Base-by-base conservation (phyloP, 208 protist genomes). In the Crithidia thermophila region DNA sequence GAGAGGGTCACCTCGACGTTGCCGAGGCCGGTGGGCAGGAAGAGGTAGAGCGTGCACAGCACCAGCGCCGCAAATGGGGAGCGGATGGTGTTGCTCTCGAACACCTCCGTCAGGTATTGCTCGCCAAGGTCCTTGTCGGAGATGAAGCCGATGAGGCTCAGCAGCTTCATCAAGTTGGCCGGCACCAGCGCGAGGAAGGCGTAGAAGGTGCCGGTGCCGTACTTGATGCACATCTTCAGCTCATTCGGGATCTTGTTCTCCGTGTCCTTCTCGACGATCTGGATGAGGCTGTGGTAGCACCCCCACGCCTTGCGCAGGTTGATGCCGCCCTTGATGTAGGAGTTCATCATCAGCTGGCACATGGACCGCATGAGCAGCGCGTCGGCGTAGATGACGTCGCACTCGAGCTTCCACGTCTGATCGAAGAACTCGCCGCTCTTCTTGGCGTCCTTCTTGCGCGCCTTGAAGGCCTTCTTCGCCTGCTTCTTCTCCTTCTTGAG, bases 301-400 rank as follows among this genome's bases (percentile, higher is more conserved):
- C 91, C 91, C 89, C 91, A 97, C 43, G 91, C 78, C 72, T 88
- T 91, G 60, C 91, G 88, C 39, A 97, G 75, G 68, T 97, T 97
- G 60, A 97, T 84, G 47, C 79, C 91, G 43, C 91, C 91, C 67
- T 93, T 92, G 27, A 97, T 68, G 64, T 94, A 97, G 16, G 85
- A 90, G 72, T 97, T 97, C 88, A 92, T 93, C 89, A 94, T 93
- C 27, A 97, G 77, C 80, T 97, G 91, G 20, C 61, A 55, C 53
- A 97, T 91, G 40, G 88, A 79, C 3, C 91, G 84, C 65, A 94
- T 69, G 18, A 97, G 75, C 20, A 97, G 76, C 23, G 85, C 82
- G 52, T 97, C 88, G 10, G 91, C 91, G 64, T 97, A 97, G 51
- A 97, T 81, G 28, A 94, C 67, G 60, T 97, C 91, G 79, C 91